phyloP scores from a whole-genome alignment of 139 green algal species.

The Tetradesmus lagerheimii region DNA sequence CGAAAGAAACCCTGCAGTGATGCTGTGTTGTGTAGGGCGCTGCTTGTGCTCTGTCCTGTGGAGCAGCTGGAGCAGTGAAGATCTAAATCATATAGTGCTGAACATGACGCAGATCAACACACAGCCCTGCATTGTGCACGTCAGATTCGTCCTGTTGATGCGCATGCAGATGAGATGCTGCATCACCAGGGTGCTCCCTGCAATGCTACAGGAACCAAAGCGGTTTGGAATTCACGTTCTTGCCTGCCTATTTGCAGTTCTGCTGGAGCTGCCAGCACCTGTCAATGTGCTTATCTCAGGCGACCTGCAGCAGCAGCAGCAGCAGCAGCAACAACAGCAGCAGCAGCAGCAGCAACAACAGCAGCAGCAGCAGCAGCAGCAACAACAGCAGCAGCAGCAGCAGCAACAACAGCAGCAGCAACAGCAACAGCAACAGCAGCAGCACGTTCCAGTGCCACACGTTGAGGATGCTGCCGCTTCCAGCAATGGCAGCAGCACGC shows the following conservation, averaged over 20 bases:
- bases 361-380: too few species aligned
- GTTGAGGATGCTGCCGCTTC: background rate
- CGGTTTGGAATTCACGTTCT: too few species aligned
- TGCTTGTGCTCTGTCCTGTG: too few species aligned
- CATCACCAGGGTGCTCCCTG: too few species aligned
- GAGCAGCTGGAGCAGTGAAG: too few species aligned
- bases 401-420: background rate
- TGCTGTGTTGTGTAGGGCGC: too few species aligned
- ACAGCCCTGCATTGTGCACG: too few species aligned
- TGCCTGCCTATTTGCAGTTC: background rate
- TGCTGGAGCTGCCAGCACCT: background rate
- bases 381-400: background rate
- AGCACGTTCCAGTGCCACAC: background rate
- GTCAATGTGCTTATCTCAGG: background rate
- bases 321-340: slow-evolving; percentile 5
- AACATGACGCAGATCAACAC: too few species aligned
- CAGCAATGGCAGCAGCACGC: background rate
- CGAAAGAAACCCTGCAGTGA: background rate
- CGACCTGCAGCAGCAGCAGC: background rate
- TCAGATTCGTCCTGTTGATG: too few species aligned
- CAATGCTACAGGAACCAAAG: too few species aligned
- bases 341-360: slow-evolving; percentile 10
- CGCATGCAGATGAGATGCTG: too few species aligned
- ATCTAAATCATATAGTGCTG: too few species aligned
- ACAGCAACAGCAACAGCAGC: background rate